Evolutionary conservation across 2,329 filamentous ascomycete species (phyloP), one percentile per base, ranked within the genome.

Genomic region (Trichoderma harzianum): DNA sequence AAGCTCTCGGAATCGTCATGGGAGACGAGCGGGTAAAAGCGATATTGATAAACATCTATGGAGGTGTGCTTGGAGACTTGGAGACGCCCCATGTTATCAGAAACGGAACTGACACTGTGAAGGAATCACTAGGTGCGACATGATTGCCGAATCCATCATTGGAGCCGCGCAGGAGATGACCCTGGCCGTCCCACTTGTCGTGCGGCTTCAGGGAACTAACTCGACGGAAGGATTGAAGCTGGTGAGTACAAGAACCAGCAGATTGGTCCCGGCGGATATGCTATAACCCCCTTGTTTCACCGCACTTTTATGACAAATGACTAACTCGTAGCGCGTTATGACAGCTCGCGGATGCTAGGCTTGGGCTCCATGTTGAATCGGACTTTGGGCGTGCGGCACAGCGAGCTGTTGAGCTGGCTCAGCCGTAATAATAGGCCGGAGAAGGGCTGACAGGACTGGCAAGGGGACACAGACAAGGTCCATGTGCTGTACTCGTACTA

Each of bases 1-100:
- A 89, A 70, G 91, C 90, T 1, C 96, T 97, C 78, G 86, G 90
- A 71, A 87, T 95, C 14, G 89, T 97, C 21, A 83, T 94, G 60
- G 84, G 85, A 6, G 94, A 97, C 76, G 81, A 86, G 2, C 85
- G 93, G 34, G 93, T 97, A 8, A 90, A 89, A 76, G 90, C 92
- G 5, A 82, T 90, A 30, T 80, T 90, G 61, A 86, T 90, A 10
- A 90, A 90, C 71, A 88, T 90, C 10, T 90, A 83, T 24, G 82
- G 82, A 30, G 82, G 82, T 80, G 67, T 72, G 78, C 72, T 34
- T 26, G 11, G 32, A 36, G 24, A 10, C 34, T 36, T 36, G 34
- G 34, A 36, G 34, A 43, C 26, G 36, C n/a, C 43, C 43, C 18
- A 47, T 57, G 67, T 24, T 43, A 57, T 36, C 65, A 24, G 57